phyloP scores from a whole-genome alignment of 2,329 filamentous ascomycete species.

The Aspergillus latus region DNA sequence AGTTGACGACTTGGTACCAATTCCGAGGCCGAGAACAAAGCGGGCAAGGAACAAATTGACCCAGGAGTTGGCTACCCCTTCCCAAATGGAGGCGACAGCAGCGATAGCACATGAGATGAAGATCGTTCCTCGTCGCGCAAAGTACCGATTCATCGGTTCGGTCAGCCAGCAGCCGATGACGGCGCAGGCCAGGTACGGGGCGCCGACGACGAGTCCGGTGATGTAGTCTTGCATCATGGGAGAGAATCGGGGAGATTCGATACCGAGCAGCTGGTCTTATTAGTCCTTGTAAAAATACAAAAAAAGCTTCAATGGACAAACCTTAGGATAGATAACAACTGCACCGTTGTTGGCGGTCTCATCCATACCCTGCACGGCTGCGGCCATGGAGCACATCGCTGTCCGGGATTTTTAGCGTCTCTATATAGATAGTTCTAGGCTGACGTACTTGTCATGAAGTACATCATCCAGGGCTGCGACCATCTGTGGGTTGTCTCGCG shows the following conservation, averaged over 20 bases:
- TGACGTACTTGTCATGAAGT: constrained; percentile 45
- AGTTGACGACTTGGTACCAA: constrained; percentile 46
- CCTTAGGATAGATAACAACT: constrained; percentile 37
- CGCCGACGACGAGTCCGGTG: constrained; percentile 46
- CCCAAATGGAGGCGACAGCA: constrained; percentile 44
- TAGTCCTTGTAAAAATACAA: neutral
- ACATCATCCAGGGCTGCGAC: constrained; percentile 51
- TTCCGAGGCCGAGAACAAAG: constrained; percentile 45
- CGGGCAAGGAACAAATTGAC: constrained; percentile 44
- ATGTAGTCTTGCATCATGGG: constrained; percentile 32
- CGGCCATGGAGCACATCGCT: constrained; percentile 54
- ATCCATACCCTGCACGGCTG: constrained; percentile 57
- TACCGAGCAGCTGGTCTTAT: constrained; percentile 14
- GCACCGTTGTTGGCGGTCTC: constrained; percentile 53
- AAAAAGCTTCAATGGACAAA: constrained; percentile 7
- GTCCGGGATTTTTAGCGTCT: neutral
- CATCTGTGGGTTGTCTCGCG: constrained; percentile 52
- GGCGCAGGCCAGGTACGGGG: constrained; percentile 48
- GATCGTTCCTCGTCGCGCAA: constrained; percentile 49
- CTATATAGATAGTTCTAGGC: neutral
- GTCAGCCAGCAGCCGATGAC: constrained; percentile 51
- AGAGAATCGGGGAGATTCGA: constrained; percentile 14
- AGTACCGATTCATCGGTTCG: constrained; percentile 47
- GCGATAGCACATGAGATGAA: constrained; percentile 45
- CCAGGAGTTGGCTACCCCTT: constrained; percentile 45